Conservation (phyloP, 1,284 basidiomycete species). For the Agaricales sp. region DNA sequence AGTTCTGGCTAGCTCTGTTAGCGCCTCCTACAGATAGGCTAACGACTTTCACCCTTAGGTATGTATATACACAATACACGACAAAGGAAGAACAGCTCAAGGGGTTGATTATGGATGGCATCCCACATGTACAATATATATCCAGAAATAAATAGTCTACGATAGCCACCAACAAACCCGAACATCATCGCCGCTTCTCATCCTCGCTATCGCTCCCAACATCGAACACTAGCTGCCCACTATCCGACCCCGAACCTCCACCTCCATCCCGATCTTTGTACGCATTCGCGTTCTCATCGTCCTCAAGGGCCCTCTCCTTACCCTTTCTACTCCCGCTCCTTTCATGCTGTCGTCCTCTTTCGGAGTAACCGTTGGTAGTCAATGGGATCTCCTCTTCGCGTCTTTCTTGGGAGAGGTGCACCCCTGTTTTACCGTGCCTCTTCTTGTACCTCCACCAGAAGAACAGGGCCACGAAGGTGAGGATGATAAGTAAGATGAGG, state of each 20-base stretch:
- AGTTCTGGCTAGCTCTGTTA: no score
- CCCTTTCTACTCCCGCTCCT: conserved; percentile 24
- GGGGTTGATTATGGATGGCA: no score
- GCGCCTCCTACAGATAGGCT: no score
- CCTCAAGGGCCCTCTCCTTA: conserved; percentile 27
- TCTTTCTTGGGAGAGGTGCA: conserved; percentile 27
- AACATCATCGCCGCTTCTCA: conserved; percentile 24
- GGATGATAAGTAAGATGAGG: conserved; percentile 70
- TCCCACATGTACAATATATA: no score
- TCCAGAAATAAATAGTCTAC: no score
- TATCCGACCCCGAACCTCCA: not conserved
- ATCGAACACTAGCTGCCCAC: conserved; percentile 30
- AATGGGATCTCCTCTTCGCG: conserved; percentile 33
- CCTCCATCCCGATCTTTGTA: not conserved
- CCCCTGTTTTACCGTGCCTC: conserved; percentile 33
- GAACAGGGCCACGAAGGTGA: conserved; percentile 59
- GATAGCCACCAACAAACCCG: no score
- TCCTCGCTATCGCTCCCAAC: conserved; percentile 34
- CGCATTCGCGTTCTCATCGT: conserved; percentile 5
- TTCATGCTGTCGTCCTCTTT: conserved; percentile 2
- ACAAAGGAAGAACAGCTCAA: no score
- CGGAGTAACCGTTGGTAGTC: conserved; percentile 19
- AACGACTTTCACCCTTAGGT: no score
- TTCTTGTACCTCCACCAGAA: conserved; percentile 52
- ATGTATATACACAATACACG: no score